Percentiles rank a stretch among this genome's conserved stretches.
phyloP scores from a whole-genome alignment of 345 rosid genomes.

The Populus nigra region DNA sequence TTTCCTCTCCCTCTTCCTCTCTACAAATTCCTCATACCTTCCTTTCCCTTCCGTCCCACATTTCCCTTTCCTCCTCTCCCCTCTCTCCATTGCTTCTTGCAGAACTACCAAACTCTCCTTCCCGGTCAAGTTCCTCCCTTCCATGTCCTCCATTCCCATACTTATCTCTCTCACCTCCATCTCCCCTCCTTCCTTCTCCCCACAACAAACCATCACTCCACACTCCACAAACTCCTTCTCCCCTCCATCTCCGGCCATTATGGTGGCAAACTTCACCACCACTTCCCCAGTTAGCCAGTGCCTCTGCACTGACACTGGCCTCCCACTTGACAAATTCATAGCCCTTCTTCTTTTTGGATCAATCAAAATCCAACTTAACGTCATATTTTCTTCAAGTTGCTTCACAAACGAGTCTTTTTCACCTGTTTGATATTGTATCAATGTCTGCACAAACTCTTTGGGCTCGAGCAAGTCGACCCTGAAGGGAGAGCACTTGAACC shows the following conservation, averaged over 20 bases:
- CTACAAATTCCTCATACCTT: constrained; percentile 43
- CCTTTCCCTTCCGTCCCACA: constrained; percentile 28
- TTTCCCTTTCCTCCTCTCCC: constrained; percentile 33
- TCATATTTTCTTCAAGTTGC: constrained; percentile 51
- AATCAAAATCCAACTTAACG: constrained; percentile 62
- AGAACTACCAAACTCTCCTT: constrained; percentile 63
- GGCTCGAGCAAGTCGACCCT: constrained; percentile 58
- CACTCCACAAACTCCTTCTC: constrained; percentile 42
- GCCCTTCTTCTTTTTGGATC: constrained; percentile 59
- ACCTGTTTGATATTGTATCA: constrained; percentile 10
- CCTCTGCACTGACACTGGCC: constrained; percentile 55
- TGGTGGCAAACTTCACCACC: constrained; percentile 44
- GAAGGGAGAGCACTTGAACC: constrained; percentile 63
- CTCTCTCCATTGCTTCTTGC: constrained; percentile 38
- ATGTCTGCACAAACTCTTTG: constrained; percentile 42
- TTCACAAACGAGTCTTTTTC: constrained; percentile 40
- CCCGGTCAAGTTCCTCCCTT: constrained; percentile 66
- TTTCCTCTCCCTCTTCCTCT: constrained; percentile 40
- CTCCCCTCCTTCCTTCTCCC: constrained; percentile 55
- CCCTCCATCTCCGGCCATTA: constrained; percentile 28
- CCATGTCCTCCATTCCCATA: constrained; percentile 71
- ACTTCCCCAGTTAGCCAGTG: constrained; percentile 73
- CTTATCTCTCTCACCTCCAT: constrained; percentile 68
- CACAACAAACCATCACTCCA: constrained; percentile 42
- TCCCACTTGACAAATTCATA: constrained; percentile 53